Evolutionary conservation across 1,284 basidiomycete genomes (phyloP).

Genomic region (Rhodotorula sp.): DNA sequence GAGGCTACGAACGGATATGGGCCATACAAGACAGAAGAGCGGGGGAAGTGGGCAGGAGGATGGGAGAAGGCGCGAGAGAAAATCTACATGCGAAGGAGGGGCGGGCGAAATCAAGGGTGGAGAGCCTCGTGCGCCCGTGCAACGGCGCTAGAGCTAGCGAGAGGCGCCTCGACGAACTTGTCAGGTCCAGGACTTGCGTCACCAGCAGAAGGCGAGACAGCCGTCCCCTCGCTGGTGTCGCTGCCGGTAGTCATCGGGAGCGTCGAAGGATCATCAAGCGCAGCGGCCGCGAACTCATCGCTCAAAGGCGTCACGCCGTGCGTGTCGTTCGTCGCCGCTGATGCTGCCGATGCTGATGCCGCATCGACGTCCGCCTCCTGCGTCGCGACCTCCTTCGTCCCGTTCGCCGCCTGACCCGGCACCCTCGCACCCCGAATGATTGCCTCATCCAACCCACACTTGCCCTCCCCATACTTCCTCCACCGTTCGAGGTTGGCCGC

Average conservation of each 20-base stretch:
- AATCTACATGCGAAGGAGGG: neutral
- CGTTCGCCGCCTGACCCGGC: neutral
- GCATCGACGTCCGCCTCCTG: neutral
- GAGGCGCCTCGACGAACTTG: slow-evolving; percentile 32
- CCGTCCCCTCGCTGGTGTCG: neutral
- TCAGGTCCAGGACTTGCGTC: slow-evolving; percentile 9
- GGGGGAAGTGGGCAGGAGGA: neutral
- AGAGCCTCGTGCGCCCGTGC: slow-evolving; percentile 11
- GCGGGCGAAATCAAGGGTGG: neutral
- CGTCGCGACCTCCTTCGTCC: neutral
- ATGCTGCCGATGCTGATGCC: neutral
- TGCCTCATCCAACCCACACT: slow-evolving; percentile 48
- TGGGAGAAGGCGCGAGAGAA: no score
- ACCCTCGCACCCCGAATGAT: slow-evolving; percentile 47
- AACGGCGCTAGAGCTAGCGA: slow-evolving; percentile 19
- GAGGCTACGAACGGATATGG: no score
- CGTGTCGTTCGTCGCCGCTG: neutral
- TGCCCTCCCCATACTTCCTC: slow-evolving; percentile 44
- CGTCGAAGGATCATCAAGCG: neutral
- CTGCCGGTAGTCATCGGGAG: neutral
- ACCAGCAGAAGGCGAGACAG: neutral
- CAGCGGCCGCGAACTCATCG: slow-evolving; percentile 1
- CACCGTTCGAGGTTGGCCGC: slow-evolving; percentile 47
- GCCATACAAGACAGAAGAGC: no score
- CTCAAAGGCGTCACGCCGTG: neutral